Conservation (phyloP, 345 rosid species). For the Trapa bicornis region DNA sequence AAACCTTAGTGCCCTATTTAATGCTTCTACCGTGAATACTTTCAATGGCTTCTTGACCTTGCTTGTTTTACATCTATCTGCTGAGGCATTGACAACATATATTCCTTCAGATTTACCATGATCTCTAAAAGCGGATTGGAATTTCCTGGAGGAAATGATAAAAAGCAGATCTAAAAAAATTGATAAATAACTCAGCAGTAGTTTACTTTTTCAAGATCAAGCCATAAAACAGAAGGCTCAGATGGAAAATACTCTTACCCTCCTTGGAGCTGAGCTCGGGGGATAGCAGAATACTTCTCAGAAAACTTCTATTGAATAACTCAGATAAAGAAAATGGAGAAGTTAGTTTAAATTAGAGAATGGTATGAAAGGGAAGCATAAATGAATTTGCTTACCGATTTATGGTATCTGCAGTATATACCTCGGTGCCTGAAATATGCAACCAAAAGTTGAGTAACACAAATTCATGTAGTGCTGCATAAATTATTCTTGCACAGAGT, state of each 20-base stretch:
- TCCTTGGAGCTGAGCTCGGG: slow-evolving; percentile 68
- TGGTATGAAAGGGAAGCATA: slow-evolving; percentile 8
- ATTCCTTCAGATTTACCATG: slow-evolving; percentile 45
- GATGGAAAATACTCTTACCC: slow-evolving; percentile 40
- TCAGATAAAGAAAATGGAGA: background rate
- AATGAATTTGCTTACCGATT: slow-evolving; percentile 30
- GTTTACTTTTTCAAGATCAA: background rate
- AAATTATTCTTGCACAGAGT: background rate
- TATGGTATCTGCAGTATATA: slow-evolving; percentile 57
- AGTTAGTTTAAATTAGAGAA: slow-evolving; percentile 8
- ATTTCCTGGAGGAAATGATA: slow-evolving; percentile 32
- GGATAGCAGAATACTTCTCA: slow-evolving; percentile 30
- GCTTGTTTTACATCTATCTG: slow-evolving; percentile 27
- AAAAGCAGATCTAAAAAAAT: background rate
- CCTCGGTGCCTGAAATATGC: slow-evolving; percentile 53
- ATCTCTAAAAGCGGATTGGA: slow-evolving; percentile 47
- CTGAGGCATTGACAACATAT: slow-evolving; percentile 50
- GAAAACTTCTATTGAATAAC: slow-evolving; percentile 48
- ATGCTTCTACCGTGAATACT: slow-evolving; percentile 67
- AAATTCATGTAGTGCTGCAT: background rate
- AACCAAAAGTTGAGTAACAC: slow-evolving; percentile 2
- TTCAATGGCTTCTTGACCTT: slow-evolving; percentile 41
- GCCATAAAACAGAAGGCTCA: background rate
- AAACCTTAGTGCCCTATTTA: slow-evolving; percentile 68
- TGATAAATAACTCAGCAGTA: background rate